A percentile compares a stretch with the other conserved stretches of the same genome.
Evolutionary conservation across 2,329 filamentous ascomycete genomes (phyloP).

Genomic region (Cladosporium sp.): DNA sequence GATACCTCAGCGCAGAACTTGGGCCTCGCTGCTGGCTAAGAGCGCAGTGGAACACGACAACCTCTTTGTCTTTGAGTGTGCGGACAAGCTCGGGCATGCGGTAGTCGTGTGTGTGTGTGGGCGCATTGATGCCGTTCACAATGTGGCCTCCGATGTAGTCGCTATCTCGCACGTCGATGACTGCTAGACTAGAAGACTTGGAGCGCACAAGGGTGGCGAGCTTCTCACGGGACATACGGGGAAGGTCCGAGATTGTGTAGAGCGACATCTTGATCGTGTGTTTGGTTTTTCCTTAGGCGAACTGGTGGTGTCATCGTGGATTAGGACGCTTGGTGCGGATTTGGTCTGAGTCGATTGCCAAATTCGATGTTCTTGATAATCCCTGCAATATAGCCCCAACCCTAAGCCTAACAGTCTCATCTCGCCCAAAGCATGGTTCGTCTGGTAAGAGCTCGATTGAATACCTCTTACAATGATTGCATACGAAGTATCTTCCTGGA

Average conservation of each 20-base stretch:
- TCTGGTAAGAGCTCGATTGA: no score
- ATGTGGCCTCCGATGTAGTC: slow-evolving; percentile 94
- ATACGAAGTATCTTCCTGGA: no score
- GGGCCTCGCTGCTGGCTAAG: slow-evolving; percentile 90
- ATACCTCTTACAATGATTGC: no score
- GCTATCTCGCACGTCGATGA: slow-evolving; percentile 88
- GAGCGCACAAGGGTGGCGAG: slow-evolving; percentile 62
- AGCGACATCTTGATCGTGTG: no score
- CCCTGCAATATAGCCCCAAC: no score
- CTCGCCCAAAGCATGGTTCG: no score
- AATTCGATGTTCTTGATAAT: no score
- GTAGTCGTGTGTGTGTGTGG: slow-evolving; percentile 70
- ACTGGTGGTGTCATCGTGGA: no score
- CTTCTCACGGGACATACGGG: slow-evolving; percentile 67
- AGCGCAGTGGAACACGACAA: slow-evolving; percentile 91
- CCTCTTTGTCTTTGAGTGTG: slow-evolving; percentile 72
- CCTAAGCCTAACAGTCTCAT: no score
- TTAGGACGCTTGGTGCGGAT: no score
- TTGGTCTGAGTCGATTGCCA: no score
- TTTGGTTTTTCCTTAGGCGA: no score
- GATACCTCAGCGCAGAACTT: slow-evolving; percentile 75
- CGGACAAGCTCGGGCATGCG: slow-evolving; percentile 81
- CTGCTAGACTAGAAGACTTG: slow-evolving; percentile 53
- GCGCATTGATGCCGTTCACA: slow-evolving; percentile 71
- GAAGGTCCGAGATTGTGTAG: slow-evolving; percentile 62